Evolutionary conservation across 495 filamentous ascomycete genomes (phyloP).

Genomic region (Hypoxylon fragiforme): DNA sequence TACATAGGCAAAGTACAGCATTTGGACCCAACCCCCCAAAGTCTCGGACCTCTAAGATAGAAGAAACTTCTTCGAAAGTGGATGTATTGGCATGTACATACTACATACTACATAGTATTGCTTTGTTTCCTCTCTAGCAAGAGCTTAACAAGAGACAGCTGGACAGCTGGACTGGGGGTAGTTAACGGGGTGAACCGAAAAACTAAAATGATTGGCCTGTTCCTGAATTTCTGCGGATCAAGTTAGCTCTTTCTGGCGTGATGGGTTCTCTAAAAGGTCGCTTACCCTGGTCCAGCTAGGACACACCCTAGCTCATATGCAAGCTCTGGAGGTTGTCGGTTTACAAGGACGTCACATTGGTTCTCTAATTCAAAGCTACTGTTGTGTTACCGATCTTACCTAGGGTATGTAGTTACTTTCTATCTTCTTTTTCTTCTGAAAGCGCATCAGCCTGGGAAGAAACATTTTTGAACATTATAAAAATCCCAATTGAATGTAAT

Average conservation of each 20-base stretch:
- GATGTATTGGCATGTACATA: constrained; percentile 9
- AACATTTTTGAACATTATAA: too few species aligned
- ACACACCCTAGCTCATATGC: constrained; percentile 11
- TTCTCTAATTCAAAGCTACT: too few species aligned
- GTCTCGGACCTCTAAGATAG: neutral
- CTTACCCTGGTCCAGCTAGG: constrained; percentile 1
- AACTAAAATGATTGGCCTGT: constrained; percentile 22
- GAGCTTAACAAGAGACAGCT: too few species aligned
- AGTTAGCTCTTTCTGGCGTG: constrained; percentile 20
- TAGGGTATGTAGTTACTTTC: too few species aligned
- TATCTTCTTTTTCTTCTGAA: too few species aligned
- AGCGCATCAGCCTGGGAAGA: too few species aligned
- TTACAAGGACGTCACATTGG: constrained; percentile 26
- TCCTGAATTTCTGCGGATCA: constrained; percentile 22
- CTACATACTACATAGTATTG: neutral
- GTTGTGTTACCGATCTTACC: too few species aligned
- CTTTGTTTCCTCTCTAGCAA: too few species aligned
- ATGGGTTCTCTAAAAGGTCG: constrained; percentile 15
- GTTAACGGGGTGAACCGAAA: too few species aligned
- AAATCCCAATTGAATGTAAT: too few species aligned
- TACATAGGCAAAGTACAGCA: neutral
- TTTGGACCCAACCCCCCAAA: constrained; percentile 17
- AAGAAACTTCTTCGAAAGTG: constrained; percentile 4
- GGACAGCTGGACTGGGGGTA: too few species aligned
- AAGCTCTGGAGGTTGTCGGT: constrained; percentile 25